Conservation (phyloP, 75 land plant genomes). For the Sequoiadendron giganteum region DNA sequence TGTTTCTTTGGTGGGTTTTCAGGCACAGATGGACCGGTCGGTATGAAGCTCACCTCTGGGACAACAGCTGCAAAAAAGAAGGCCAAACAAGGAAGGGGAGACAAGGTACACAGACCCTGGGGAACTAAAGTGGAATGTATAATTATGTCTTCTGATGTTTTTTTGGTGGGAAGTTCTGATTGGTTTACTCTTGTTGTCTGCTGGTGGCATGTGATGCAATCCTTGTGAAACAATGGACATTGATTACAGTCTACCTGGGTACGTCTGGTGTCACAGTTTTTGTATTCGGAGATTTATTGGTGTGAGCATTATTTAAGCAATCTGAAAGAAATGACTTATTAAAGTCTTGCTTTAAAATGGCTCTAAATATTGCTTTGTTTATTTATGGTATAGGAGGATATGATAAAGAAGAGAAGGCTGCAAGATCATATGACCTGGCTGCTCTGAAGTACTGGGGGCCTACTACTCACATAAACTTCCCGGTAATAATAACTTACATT, state of each 20-base stretch:
- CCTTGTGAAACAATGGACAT: neutral
- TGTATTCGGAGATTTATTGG: neutral
- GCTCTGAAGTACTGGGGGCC: constrained; percentile 99
- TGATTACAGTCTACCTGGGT: constrained; percentile 4
- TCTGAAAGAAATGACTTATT: neutral
- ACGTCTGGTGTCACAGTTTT: neutral
- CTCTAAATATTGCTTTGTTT: neutral
- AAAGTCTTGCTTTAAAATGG: neutral
- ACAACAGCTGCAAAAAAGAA: constrained; percentile 63
- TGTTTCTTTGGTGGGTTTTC: neutral
- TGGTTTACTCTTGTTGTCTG: neutral
- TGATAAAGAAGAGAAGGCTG: constrained; percentile 99
- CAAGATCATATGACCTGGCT: constrained; percentile 93
- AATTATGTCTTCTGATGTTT: neutral
- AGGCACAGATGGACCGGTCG: constrained; percentile 65
- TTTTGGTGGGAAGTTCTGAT: neutral
- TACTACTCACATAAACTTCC: constrained; percentile 91
- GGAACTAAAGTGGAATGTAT: neutral
- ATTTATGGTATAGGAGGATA: constrained; percentile 69
- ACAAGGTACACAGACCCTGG: constrained; percentile 37
- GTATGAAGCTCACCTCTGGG: constrained; percentile 71
- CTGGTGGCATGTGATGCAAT: neutral
- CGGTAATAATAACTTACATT: constrained; percentile 31
- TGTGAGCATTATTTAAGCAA: neutral
- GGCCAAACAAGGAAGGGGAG: constrained; percentile 71